Evolutionary conservation across 495 filamentous ascomycete species (phyloP), one percentile per base, ranked within the genome.

Genomic region (Aspergillus ostianus): DNA sequence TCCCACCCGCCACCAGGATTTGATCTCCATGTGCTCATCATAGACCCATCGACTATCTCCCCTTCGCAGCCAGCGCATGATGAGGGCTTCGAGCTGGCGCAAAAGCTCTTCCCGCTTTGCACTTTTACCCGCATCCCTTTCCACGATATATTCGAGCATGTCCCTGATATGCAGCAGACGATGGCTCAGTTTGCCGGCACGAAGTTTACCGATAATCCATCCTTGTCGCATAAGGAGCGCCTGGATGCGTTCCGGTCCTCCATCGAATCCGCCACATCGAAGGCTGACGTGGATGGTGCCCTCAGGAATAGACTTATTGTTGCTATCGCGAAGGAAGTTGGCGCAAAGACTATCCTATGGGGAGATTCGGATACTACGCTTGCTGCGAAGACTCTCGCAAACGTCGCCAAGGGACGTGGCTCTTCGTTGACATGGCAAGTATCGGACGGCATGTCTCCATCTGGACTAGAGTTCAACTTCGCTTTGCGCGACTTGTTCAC

Each of bases 351-450:
- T 19, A 80, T 98, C 26, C 68, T 97, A 0, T 90, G 93, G 74
- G 93, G 91, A 17, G 86, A 94, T 74, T 91, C 85, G 49, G 95
- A 95, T 10, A 97, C 91, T 8, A 82, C 88, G 12, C 82, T 98
- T 21, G 93, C 94, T 4, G 90, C 93, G 64, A 89, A 89, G 63
- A 90, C 91, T 4, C 85, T 98, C 3, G 79, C 90, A 1, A 90
- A 92, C 69, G 90, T 92, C 4, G 92, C 95, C 6, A 97, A 97
- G 73, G 94, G 94, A 0, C 82, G 94, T 4, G 94, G 93, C 0
- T 89, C 87, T 59, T 82, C 87, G 13, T 66, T 98, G 45, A 92
- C 92, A 0, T 92, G 88, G 88, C 84, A 87, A 64, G 82, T 91
- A 7, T 83, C 85, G 13, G 94, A 98, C 69, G 90, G 90, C 4